Base-by-base conservation (phyloP, 1,284 basidiomycete species). In the Rhodofomes roseus region DNA sequence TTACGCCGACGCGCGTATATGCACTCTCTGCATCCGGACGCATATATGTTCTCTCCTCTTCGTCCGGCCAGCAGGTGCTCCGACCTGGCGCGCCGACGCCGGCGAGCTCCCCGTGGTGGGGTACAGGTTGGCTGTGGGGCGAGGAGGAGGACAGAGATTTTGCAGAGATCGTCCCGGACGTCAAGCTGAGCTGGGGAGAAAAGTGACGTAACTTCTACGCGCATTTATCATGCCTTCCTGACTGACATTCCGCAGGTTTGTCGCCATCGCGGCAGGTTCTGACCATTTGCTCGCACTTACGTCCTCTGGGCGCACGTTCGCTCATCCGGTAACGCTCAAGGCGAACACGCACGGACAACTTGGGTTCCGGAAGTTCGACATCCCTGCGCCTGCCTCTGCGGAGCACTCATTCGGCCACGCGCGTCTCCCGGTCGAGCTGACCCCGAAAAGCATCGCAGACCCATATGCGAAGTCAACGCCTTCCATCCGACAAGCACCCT, bases 331-430 rank as follows among this genome's bases (percentile, higher is more conserved):
- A 51, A 85, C 85, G 62, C 83, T 85, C 56, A 75, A 82, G 8
- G 95, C 89, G n/a, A 98, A 98, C 74, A 77, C 81, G 0, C 85
- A 89, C 71, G 92, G 93, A 1, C 96, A 98, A 74, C 85, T 98
- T 12, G 95, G 94, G 14, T 82, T 87, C 69, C 85, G 79, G 66
- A 88, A 81, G 65, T 80, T 89, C 63, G 77, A 82, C 62, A 77
- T 89, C 48, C 77, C 71, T 22, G 62, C 68, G 27, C 70, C 80
- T 12, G 73, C 76, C 53, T 75, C 76, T 29, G 62, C 71, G 50
- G 58, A 60, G 40, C 65, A 71, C 41, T 64, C 67, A 52, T 59
- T 62, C 46, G 60, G 63, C 51, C 65, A 66, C 48, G 56, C 63
- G 7, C 70, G 71, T 50, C 60, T 65, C 18, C 56, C 60, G n/a